phyloP scores from a whole-genome alignment of 2,329 filamentous ascomycete genomes.

The Botrytis porri region DNA sequence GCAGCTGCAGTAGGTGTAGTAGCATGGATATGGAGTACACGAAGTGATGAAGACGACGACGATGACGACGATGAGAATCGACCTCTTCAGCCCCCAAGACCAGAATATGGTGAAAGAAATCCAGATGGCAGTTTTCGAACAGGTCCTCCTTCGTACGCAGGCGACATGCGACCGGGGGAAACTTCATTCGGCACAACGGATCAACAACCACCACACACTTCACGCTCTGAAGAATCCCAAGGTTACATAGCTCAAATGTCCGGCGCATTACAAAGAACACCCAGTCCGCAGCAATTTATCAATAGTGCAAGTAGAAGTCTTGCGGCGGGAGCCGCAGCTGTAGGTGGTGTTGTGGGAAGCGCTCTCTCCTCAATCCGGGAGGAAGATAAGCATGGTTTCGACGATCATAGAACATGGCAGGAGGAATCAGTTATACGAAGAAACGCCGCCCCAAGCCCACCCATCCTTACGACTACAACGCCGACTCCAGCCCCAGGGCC shows the following conservation, averaged over 20 bases:
- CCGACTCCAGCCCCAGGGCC: constrained; percentile 27
- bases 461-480: constrained; percentile 31
- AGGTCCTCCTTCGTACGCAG: constrained; percentile 42
- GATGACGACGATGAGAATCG: constrained; percentile 43
- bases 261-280: constrained; percentile 74
- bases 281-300: constrained; percentile 85
- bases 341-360: constrained; percentile 76
- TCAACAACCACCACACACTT: constrained; percentile 32
- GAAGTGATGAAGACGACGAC: constrained; percentile 69
- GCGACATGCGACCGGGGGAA: constrained; percentile 41
- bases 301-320: constrained; percentile 80
- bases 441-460: constrained; percentile 42
- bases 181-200: constrained; percentile 44
- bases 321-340: constrained; percentile 76
- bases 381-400: constrained; percentile 75
- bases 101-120: constrained; percentile 34
- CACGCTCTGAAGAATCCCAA: constrained; percentile 46
- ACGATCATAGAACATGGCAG: constrained; percentile 87
- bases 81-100: constrained; percentile 47
- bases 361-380: constrained; percentile 81
- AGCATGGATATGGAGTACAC: constrained; percentile 93
- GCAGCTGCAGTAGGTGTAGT: constrained; percentile 82
- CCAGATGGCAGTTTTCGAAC: constrained; percentile 37
- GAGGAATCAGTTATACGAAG: constrained; percentile 77
- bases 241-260: constrained; percentile 75